Evolutionary conservation across 176 grass and related monocot genomes (phyloP).

Genomic region (Stipa capillata): DNA sequence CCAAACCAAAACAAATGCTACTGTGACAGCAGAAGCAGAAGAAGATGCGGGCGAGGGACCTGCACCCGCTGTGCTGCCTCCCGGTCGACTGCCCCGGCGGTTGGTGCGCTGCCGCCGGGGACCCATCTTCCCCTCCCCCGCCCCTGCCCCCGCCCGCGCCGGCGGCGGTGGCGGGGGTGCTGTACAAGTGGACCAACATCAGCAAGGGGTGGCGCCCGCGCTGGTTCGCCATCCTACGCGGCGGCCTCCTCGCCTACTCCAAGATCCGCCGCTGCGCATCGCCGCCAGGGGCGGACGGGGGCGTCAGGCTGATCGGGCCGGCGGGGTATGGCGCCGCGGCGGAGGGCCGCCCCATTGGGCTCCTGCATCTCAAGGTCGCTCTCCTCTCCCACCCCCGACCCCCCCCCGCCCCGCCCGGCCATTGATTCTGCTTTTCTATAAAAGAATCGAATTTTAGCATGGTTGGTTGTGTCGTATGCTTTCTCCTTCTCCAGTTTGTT

Average conservation of each 20-base stretch:
- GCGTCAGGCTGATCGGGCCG: conserved; percentile 52
- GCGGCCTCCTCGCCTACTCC: conserved; percentile 75
- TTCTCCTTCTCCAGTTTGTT: neutral
- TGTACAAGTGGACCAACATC: conserved; percentile 97
- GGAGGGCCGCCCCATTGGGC: conserved; percentile 39
- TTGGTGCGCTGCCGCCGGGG: neutral
- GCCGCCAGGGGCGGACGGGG: neutral
- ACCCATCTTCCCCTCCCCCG: neutral
- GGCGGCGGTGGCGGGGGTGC: conserved; percentile 49
- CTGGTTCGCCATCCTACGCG: conserved; percentile 69
- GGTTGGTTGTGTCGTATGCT: too few relatives aligned
- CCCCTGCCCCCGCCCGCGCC: neutral
- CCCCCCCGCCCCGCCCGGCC: too few relatives aligned
- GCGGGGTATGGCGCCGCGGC: neutral
- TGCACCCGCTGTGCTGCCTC: conserved; percentile 97
- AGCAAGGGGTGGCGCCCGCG: conserved; percentile 83
- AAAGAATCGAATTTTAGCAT: neutral
- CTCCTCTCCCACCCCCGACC: neutral
- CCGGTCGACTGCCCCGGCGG: conserved; percentile 40
- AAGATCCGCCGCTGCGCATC: conserved; percentile 51
- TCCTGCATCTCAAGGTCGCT: conserved; percentile 71
- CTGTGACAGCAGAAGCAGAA: neutral
- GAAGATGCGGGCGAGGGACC: conserved; percentile 54
- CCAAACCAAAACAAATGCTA: neutral
- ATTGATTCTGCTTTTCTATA: neutral